Conservation (phyloP, 163 green algal genomes). For the Trebouxia gelatinosa region DNA sequence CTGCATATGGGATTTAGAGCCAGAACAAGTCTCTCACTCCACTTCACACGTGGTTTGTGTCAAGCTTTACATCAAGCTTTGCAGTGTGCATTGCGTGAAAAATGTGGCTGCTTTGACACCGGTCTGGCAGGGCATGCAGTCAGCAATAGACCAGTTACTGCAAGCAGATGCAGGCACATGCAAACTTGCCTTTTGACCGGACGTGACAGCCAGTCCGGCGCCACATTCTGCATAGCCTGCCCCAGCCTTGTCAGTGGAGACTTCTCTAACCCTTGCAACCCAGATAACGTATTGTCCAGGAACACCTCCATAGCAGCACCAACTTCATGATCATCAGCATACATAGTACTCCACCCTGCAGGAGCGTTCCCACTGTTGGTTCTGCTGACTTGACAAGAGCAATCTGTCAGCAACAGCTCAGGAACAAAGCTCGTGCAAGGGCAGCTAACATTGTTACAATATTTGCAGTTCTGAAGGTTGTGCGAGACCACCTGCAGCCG, state of each 20-base stretch:
- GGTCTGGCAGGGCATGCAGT: no score
- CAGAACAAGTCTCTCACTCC: no score
- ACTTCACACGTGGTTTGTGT: neutral
- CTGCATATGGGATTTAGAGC: no score
- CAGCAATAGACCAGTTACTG: no score
- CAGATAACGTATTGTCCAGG: slow-evolving; percentile 34
- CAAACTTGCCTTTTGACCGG: neutral
- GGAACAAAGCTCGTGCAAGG: neutral
- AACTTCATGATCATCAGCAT: slow-evolving; percentile 48
- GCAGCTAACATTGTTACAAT: neutral
- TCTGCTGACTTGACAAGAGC: neutral
- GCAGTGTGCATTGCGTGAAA: neutral
- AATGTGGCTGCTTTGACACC: neutral
- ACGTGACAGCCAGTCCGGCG: slow-evolving; percentile 3
- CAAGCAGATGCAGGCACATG: neutral
- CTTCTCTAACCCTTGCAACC: neutral
- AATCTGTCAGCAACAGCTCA: neutral
- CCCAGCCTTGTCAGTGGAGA: neutral
- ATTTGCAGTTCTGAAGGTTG: neutral
- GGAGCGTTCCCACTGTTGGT: neutral
- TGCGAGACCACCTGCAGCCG: slow-evolving; percentile 31
- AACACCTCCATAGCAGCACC: slow-evolving; percentile 42
- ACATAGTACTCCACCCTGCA: slow-evolving; percentile 56
- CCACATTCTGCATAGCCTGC: neutral
- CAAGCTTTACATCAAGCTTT: neutral